A percentile compares a stretch with the other conserved stretches of the same genome.
Conservation (phyloP, 2,329 filamentous ascomycete species). For the Fusarium sp. region DNA sequence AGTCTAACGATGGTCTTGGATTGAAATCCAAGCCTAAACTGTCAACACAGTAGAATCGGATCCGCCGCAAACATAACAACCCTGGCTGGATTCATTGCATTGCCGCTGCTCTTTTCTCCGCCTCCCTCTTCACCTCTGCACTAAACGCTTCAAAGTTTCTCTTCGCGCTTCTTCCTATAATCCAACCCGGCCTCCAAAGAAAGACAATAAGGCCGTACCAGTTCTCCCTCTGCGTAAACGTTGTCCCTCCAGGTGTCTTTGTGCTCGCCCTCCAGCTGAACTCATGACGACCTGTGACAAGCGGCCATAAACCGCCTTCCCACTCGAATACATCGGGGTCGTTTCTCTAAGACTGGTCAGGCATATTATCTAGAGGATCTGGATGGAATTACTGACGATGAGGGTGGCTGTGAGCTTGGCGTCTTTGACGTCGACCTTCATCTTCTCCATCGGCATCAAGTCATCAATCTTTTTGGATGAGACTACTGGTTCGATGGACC, state of each 20-base stretch:
- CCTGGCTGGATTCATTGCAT: neutral
- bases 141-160: neutral
- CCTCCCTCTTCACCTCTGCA: constrained; percentile 9
- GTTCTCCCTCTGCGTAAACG: constrained; percentile 1
- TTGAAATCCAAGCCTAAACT: no score
- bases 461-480: neutral
- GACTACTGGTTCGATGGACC: neutral
- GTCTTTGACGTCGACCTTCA: neutral
- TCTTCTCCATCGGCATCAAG: neutral
- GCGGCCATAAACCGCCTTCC: neutral
- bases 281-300: constrained; percentile 3
- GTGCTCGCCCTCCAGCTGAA: constrained; percentile 13
- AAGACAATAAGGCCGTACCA: neutral
- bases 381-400: neutral
- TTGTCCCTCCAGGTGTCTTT: neutral
- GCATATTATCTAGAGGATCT: fast-evolving
- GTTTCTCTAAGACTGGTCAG: neutral
- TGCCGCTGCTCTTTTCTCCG: neutral
- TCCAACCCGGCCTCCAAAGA: neutral
- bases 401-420: constrained; percentile 4
- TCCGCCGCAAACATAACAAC: no score
- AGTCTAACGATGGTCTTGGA: no score
- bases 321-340: neutral
- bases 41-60: no score
- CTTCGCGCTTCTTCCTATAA: neutral